phyloP scores from a whole-genome alignment of 2,329 filamentous ascomycete genomes.

The Ceratocystiopsis minuta region DNA sequence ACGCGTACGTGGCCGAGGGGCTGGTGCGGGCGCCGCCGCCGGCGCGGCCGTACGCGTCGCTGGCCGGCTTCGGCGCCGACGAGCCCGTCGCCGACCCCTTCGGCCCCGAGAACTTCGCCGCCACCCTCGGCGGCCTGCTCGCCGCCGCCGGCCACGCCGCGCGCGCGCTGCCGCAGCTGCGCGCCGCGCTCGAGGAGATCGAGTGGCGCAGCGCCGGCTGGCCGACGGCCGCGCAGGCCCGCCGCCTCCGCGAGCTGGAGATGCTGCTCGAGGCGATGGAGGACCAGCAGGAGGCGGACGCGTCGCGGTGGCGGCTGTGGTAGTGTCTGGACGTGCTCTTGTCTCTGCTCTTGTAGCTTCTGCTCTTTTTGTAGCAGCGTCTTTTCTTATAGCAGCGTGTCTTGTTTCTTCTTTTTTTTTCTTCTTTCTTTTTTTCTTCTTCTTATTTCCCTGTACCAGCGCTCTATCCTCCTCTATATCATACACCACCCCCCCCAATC shows the following conservation, averaged over 20 bases:
- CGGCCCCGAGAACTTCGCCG: slow-evolving; percentile 1
- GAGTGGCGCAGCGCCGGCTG: slow-evolving; percentile 1
- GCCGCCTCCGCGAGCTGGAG: background rate
- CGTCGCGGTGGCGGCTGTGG: too few relatives aligned
- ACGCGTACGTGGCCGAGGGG: slow-evolving; percentile 1
- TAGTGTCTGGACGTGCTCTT: too few relatives aligned
- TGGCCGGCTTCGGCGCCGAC: background rate
- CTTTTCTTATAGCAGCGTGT: too few relatives aligned
- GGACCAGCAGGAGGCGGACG: too few relatives aligned
- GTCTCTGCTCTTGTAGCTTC: too few relatives aligned
- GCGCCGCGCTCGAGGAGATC: slow-evolving; percentile 1
- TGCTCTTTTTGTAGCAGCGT: too few relatives aligned
- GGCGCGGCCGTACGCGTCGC: background rate
- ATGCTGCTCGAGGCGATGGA: too few relatives aligned
- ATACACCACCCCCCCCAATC: background rate
- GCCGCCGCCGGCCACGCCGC: background rate
- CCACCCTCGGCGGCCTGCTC: slow-evolving; percentile 1
- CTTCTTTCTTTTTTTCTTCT: too few relatives aligned
- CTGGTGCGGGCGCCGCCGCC: background rate
- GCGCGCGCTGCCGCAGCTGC: slow-evolving; percentile 3
- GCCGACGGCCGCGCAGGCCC: background rate
- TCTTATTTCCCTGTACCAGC: background rate
- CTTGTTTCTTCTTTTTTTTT: too few relatives aligned
- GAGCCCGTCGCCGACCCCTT: slow-evolving; percentile 4
- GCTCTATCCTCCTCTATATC: background rate